These are phyloP conservation scores for Mycena amicta DNA, from an alignment of 768 basidiomycete species.

Conservation along the genomic window DNA sequence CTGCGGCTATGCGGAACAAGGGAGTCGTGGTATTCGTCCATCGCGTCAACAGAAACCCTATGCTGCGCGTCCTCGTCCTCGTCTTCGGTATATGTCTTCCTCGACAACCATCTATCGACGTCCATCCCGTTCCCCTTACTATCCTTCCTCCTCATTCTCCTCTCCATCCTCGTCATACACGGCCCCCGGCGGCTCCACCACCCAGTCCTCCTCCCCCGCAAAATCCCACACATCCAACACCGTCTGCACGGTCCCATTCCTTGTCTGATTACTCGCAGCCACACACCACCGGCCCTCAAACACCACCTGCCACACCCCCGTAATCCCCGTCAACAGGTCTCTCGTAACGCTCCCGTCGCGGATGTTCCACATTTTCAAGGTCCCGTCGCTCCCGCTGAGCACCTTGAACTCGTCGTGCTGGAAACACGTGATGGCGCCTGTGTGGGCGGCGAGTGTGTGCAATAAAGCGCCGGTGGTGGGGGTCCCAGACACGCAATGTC, in stretches of 20 bases:
- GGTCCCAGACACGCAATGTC: slow-evolving; percentile 93
- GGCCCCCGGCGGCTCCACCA: slow-evolving; percentile 75
- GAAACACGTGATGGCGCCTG: slow-evolving; percentile 98
- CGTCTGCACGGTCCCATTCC: slow-evolving; percentile 60
- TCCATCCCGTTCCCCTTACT: no score
- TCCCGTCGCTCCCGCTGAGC: slow-evolving; percentile 92
- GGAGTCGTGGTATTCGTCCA: no score
- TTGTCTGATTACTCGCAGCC: slow-evolving; percentile 75
- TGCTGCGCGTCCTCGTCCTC: no score
- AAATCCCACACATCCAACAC: slow-evolving; percentile 92
- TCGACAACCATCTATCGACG: no score
- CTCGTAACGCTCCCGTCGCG: slow-evolving; percentile 82
- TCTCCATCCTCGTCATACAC: slow-evolving; percentile 68
- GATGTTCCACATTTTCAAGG: slow-evolving; percentile 97
- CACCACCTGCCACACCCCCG: slow-evolving; percentile 96
- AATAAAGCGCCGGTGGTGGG: slow-evolving; percentile 78
- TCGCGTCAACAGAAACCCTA: no score
- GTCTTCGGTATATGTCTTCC: no score
- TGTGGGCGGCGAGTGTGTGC: slow-evolving; percentile 86
- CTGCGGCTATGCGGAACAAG: no score
- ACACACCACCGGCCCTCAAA: slow-evolving; percentile 95
- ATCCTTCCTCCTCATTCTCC: slow-evolving; percentile 30
- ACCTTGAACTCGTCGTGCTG: slow-evolving; percentile 99
- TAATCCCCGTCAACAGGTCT: slow-evolving; percentile 88
- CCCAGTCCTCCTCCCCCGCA: slow-evolving; percentile 79